A percentile compares a stretch with the other conserved stretches of the same genome.
Conservation (phyloP, 495 filamentous ascomycete species). For the Hyaloscypha variabilis region DNA sequence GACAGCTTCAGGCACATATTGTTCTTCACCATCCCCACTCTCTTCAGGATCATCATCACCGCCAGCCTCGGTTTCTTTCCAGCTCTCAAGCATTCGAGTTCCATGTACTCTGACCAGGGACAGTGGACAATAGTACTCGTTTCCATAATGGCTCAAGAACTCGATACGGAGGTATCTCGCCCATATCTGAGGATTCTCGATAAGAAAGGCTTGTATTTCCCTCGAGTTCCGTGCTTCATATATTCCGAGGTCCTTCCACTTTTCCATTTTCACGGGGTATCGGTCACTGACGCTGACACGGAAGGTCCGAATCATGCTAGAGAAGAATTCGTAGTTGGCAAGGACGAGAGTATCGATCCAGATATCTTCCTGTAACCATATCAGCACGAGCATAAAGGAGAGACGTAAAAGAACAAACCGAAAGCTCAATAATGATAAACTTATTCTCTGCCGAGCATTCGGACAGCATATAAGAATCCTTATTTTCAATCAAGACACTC, state of each 20-base stretch:
- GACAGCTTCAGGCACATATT: constrained; percentile 40
- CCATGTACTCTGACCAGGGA: constrained; percentile 91
- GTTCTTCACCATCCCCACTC: constrained; percentile 34
- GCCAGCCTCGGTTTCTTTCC: constrained; percentile 70
- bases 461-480: constrained; percentile 98
- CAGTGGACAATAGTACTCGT: constrained; percentile 94
- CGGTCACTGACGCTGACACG: constrained; percentile 87
- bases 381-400: constrained; percentile 39
- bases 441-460: constrained; percentile 87
- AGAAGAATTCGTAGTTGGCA: constrained; percentile 98
- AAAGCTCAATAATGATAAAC: constrained; percentile 85
- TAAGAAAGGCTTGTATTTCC: constrained; percentile 89
- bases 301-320: constrained; percentile 90
- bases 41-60: constrained; percentile 50
- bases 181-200: constrained; percentile 94
- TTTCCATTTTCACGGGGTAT: constrained; percentile 88
- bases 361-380: constrained; percentile 69
- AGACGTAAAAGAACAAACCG: constrained; percentile 37
- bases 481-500: constrained; percentile 90
- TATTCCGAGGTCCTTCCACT: constrained; percentile 87
- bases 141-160: constrained; percentile 90
- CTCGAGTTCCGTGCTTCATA: constrained; percentile 91
- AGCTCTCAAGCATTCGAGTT: constrained; percentile 86
- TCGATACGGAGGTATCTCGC: constrained; percentile 90
- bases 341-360: constrained; percentile 93